These are phyloP conservation scores for Verticillium albo-atrum DNA, from an alignment of 2,329 filamentous ascomycete species.

Conservation along the genomic window DNA sequence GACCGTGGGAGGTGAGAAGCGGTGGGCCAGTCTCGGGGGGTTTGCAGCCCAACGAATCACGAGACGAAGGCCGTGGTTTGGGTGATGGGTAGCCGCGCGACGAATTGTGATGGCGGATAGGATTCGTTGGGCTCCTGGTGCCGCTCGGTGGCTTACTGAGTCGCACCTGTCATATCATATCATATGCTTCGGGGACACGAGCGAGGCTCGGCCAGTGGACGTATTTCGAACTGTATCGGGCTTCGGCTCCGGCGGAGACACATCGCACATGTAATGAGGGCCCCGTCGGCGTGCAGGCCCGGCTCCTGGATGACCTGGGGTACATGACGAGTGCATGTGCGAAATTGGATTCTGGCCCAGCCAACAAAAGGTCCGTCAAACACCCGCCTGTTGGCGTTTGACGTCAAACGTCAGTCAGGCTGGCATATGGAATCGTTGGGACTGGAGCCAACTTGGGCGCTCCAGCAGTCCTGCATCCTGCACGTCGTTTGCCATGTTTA, in stretches of 20 bases:
- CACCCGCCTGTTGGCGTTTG: not conserved
- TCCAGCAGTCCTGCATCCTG: not conserved
- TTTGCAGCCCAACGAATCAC: not conserved
- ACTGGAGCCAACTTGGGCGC: not conserved
- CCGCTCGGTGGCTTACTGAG: not conserved
- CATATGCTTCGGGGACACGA: no score
- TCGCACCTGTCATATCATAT: not conserved
- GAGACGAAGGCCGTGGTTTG: not conserved
- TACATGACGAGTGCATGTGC: not conserved
- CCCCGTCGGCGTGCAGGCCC: not conserved
- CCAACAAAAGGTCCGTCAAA: not conserved
- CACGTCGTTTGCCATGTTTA: not conserved
- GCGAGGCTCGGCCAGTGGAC: not conserved
- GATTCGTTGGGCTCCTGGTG: not conserved
- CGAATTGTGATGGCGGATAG: not conserved
- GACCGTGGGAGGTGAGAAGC: not conserved
- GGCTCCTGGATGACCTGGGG: not conserved
- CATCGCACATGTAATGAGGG: not conserved
- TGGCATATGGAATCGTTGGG: not conserved
- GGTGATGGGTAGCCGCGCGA: not conserved
- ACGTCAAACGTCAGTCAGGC: not conserved
- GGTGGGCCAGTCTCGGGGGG: not conserved
- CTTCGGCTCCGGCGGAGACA: not conserved
- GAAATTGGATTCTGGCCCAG: not conserved
- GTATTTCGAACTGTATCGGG: not conserved